phyloP scores from a whole-genome alignment of 768 basidiomycete species.

The Macrolepiota albuminosa region DNA sequence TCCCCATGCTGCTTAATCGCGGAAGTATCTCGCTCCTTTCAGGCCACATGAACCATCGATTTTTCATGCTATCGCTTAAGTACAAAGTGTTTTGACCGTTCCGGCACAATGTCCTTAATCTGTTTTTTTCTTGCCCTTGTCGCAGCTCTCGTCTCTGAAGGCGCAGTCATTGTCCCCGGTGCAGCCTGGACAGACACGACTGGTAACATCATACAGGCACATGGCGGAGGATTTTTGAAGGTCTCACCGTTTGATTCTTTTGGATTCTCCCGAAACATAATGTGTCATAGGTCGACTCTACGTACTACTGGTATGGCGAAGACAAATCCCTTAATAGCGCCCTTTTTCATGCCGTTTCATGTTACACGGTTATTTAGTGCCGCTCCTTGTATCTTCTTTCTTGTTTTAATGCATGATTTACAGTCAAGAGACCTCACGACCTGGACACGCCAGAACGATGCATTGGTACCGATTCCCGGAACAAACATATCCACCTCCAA shows the following conservation, averaged over 20 bases:
- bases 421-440: constrained; percentile 47
- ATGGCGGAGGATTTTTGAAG: constrained; percentile 57
- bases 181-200: constrained; percentile 59
- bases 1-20: not conserved
- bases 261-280: not conserved
- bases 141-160: constrained; percentile 16
- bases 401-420: not conserved
- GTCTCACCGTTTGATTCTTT: constrained; percentile 21
- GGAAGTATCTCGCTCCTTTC: constrained; percentile 3
- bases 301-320: constrained; percentile 60
- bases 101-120: constrained; percentile 2
- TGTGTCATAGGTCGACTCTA: constrained; percentile 39
- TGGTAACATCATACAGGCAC: constrained; percentile 59
- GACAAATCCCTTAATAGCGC: constrained; percentile 55
- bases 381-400: not conserved
- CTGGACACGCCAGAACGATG: constrained; percentile 58
- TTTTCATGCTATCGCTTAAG: not conserved
- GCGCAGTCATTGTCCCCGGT: constrained; percentile 53
- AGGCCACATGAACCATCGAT: not conserved
- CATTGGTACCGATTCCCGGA: constrained; percentile 46
- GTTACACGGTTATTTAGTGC: constrained; percentile 38
- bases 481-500: constrained; percentile 54
- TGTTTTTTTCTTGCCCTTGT: constrained; percentile 7
- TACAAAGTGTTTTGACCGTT: not conserved
- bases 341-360: constrained; percentile 54